Base-by-base conservation (phyloP, 23 red algal genomes). In the Chondrus crispus region DNA sequence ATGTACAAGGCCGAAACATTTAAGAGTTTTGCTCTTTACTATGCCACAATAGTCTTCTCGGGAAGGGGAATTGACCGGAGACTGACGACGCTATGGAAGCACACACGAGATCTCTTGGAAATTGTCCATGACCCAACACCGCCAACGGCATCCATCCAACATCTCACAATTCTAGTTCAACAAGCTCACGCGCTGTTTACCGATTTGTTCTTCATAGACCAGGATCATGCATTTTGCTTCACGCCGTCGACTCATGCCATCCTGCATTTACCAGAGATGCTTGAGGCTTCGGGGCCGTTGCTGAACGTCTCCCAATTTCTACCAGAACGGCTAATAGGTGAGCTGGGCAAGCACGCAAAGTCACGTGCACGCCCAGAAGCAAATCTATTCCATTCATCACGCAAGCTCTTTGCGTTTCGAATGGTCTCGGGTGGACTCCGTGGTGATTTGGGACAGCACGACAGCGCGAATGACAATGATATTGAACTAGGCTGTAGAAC, bases 301-400 rank as follows among this genome's bases (percentile, higher is more conserved):
- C 2, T 36, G 5, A 50, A 50, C 38, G 46, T 80, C 18, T 80
- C 74, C 1, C 74, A 80, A 43, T 80, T 80, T n/a, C 16, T 80
- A 38, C n/a, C 46, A 2, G 46, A 80, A 32, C 71, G 71, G 2
- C 16, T 76, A 2, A 46, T 39, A 4, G 71, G 39, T 5, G 28
- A 13, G 2, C 71, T 76, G 40, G 28, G 5, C 26, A 46, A 76
- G 3, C 45, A 24, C 14, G 3, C 3, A 2, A 46, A 22, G 38
- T 53, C 74, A 9, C 51, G 46, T 10, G 24, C 51, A 20, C 45
- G 74, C 6, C 74, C 74, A 50, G 74, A 80, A 32, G 74, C 46
- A 45, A 80, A 80, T 32, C 74, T 80, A 22, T 80, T 80, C 18
- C 74, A 80, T 32, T 54, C 33, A 35, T 54, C 74, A 2, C 74